Conservation (phyloP, 129 eudicot species). For the Flaveria robusta region DNA sequence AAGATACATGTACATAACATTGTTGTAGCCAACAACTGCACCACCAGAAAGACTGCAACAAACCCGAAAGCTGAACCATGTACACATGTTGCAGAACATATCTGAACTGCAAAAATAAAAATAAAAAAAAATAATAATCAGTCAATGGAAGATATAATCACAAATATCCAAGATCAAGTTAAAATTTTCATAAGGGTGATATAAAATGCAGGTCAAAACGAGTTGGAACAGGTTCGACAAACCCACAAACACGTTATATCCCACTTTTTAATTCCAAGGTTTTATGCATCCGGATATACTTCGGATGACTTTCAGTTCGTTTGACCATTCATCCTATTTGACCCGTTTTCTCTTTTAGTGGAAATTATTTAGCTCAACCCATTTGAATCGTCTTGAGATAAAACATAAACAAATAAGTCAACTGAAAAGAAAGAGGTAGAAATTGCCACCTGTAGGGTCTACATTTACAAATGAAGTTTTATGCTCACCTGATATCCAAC, state of each 20-base stretch:
- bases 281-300: neutral
- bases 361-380: neutral
- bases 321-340: neutral
- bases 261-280: neutral
- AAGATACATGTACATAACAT: constrained; percentile 11
- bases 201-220: neutral
- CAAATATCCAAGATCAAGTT: too few relatives aligned
- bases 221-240: neutral
- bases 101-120: constrained; percentile 33
- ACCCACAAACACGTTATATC: neutral
- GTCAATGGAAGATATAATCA: too few relatives aligned
- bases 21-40: constrained; percentile 9
- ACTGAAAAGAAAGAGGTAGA: neutral
- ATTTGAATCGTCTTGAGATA: too few relatives aligned
- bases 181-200: too few relatives aligned
- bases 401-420: neutral
- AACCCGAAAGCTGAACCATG: constrained; percentile 24
- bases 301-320: neutral
- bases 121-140: neutral
- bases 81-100: constrained; percentile 14
- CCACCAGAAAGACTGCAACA: constrained; percentile 13
- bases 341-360: neutral
- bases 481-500: constrained; percentile 25
- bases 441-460: neutral
- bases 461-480: neutral